These are phyloP conservation scores for Acanthamoeba lenticulata DNA, from an alignment of 208 protist genomes.

Conservation along the genomic window DNA sequence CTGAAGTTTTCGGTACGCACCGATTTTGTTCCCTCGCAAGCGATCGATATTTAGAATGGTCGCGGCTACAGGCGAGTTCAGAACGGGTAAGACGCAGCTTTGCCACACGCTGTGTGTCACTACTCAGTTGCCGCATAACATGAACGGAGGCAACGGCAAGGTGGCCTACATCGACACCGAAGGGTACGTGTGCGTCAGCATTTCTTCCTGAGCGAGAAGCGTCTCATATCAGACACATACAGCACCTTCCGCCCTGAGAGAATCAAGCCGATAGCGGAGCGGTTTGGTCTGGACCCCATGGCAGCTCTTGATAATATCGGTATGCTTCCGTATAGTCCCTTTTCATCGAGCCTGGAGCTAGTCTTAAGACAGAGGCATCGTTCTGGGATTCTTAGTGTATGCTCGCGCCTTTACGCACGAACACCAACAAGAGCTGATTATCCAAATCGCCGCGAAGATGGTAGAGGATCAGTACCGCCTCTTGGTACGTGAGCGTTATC, in stretches of 20 bases:
- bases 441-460: conserved; percentile 77
- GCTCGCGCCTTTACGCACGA: conserved; percentile 95
- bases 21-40: conserved; percentile 41
- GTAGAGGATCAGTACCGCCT: conserved; percentile 86
- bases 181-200: conserved; percentile 85
- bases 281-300: conserved; percentile 94
- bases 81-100: conserved; percentile 98
- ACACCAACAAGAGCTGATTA: conserved; percentile 92
- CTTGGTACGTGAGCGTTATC: conserved; percentile 25
- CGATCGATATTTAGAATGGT: background rate
- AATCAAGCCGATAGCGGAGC: conserved; percentile 95
- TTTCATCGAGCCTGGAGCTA: too few relatives aligned
- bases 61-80: conserved; percentile 80
- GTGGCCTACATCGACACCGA: conserved; percentile 98
- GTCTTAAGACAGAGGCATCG: background rate
- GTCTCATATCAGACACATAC: background rate
- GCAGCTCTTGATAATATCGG: conserved; percentile 97
- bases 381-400: conserved; percentile 76
- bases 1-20: conserved; percentile 91
- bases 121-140: conserved; percentile 93
- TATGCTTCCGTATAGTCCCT: conserved; percentile 77
- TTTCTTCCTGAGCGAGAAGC: background rate
- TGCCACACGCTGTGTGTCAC: conserved; percentile 98
- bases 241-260: conserved; percentile 91
- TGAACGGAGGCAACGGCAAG: conserved; percentile 86